These are phyloP conservation scores for Cadophora luteo-olivacea DNA, from an alignment of 2,329 filamentous ascomycete species.

Conservation along the genomic window DNA sequence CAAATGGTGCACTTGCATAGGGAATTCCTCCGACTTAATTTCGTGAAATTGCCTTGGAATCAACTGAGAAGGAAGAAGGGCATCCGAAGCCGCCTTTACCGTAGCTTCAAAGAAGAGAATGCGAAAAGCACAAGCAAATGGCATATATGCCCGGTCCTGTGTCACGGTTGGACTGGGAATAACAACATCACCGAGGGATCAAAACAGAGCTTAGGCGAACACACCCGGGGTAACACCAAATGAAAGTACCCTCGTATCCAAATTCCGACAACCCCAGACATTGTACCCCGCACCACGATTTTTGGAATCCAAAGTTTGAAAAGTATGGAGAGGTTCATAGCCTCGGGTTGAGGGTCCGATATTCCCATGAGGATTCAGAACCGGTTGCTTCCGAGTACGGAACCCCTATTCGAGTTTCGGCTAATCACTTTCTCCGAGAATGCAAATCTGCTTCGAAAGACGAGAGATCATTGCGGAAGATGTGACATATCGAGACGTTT, in stretches of 20 bases:
- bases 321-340: conserved; percentile 13
- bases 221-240: conserved; percentile 8
- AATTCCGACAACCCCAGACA: background rate
- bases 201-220: conserved; percentile 3
- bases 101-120: background rate
- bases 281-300: conserved; percentile 6
- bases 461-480: conserved; percentile 2
- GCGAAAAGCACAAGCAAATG: background rate
- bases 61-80: background rate
- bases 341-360: conserved; percentile 6
- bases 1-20: background rate
- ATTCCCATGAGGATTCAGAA: conserved; percentile 2
- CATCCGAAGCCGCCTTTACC: background rate
- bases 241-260: conserved; percentile 12
- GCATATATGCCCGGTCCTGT: background rate
- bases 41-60: background rate
- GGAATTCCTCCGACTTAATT: background rate
- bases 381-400: conserved; percentile 6
- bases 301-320: conserved; percentile 6
- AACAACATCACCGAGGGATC: background rate
- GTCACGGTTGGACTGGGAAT: background rate
- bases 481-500: background rate
- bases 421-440: conserved; percentile 1
- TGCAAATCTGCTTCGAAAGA: background rate
- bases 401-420: conserved; percentile 11